These are phyloP conservation scores for Yamadazyma dendronema DNA, from an alignment of 1,139 yeast genomes.

Conservation along the genomic window DNA sequence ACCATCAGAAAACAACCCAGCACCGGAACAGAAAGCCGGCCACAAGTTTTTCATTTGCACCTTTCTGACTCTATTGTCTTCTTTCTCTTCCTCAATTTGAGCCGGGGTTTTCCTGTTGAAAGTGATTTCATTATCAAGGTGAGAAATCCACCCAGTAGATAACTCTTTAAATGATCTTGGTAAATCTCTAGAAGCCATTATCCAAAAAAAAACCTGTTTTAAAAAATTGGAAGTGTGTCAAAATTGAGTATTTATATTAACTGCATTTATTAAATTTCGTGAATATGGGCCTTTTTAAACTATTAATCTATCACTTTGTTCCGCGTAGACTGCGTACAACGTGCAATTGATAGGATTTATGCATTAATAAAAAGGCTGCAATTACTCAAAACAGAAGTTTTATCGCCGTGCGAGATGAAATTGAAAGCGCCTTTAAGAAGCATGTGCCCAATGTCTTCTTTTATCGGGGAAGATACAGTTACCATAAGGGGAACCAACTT, in stretches of 20 bases:
- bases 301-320: too few relatives aligned
- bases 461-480: too few relatives aligned
- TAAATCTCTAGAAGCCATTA: constrained; percentile 51
- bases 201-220: background rate
- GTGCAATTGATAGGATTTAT: background rate
- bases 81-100: constrained; percentile 23
- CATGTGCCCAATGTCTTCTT: too few relatives aligned
- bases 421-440: background rate
- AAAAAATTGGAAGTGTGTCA: background rate
- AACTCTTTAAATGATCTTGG: constrained; percentile 42
- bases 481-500: too few relatives aligned
- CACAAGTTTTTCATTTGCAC: constrained; percentile 40
- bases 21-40: constrained; percentile 87
- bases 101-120: constrained; percentile 25
- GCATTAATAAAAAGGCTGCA: background rate
- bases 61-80: constrained; percentile 15
- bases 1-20: constrained; percentile 90
- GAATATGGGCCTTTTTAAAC: background rate
- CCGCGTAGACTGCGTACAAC: background rate
- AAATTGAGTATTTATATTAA: too few relatives aligned
- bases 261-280: too few relatives aligned
- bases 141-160: constrained; percentile 36
- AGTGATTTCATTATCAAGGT: constrained; percentile 23
- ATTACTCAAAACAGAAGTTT: background rate
- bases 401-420: background rate